A percentile compares a stretch with the other conserved stretches of the same genome.
These are phyloP conservation scores for Fusarium agapanthi DNA, from an alignment of 2,329 filamentous ascomycete genomes.

Conservation along the genomic window DNA sequence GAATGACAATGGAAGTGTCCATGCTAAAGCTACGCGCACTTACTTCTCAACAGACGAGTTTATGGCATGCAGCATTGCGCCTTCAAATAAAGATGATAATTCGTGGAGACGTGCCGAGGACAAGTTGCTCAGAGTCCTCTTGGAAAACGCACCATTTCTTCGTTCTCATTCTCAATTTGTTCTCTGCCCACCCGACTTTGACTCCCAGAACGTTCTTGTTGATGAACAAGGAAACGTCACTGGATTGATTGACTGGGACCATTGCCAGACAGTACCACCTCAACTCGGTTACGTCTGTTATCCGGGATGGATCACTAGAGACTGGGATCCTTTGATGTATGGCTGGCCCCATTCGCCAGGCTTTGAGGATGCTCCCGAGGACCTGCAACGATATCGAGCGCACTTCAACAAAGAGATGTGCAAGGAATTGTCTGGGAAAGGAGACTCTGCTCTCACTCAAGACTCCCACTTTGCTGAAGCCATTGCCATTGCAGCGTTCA, in stretches of 20 bases:
- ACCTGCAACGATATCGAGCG: not conserved
- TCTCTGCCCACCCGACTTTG: not conserved
- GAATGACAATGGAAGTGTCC: not conserved
- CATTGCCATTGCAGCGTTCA: not conserved
- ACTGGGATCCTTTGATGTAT: slow-evolving; percentile 11
- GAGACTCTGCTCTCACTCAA: not conserved
- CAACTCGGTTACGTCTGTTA: not conserved
- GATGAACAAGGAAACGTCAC: not conserved
- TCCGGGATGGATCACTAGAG: not conserved
- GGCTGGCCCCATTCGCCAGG: not conserved
- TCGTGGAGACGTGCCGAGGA: not conserved
- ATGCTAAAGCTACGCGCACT: not conserved
- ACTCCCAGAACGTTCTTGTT: not conserved
- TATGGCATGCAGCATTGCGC: not conserved
- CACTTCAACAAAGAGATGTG: not conserved
- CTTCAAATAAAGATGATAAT: no score
- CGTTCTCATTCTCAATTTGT: not conserved
- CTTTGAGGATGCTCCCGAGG: not conserved
- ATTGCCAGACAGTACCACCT: not conserved
- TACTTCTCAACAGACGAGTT: not conserved
- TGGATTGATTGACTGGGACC: not conserved
- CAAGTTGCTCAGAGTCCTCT: not conserved
- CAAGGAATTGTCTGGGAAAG: not conserved
- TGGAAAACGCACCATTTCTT: not conserved
- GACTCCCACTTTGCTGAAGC: not conserved